phyloP scores from a whole-genome alignment of 2,329 filamentous ascomycete genomes.

The Nemania sp. region DNA sequence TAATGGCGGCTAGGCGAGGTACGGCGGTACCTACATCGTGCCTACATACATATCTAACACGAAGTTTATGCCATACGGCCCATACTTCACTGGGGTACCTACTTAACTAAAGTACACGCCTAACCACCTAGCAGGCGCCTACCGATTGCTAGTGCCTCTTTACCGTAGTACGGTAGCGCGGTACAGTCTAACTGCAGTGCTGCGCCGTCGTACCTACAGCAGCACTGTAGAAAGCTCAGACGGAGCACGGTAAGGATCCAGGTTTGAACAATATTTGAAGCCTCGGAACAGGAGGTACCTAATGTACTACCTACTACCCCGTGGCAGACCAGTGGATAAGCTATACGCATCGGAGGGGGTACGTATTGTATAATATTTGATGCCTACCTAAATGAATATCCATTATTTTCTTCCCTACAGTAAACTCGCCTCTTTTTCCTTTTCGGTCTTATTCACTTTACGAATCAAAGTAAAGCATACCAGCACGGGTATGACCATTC shows the following conservation, averaged over 20 bases:
- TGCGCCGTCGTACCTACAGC: constrained; percentile 22
- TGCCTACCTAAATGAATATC: background rate
- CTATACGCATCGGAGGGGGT: background rate
- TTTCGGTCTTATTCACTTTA: constrained; percentile 4
- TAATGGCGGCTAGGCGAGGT: constrained; percentile 28
- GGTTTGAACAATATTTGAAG: constrained; percentile 15
- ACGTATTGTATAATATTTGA: background rate
- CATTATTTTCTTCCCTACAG: background rate
- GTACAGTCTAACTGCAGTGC: constrained; percentile 10
- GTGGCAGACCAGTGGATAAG: background rate
- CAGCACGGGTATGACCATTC: constrained; percentile 28
- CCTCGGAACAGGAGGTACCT: constrained; percentile 1
- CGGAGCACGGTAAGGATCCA: constrained; percentile 21
- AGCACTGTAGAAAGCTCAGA: constrained; percentile 21
- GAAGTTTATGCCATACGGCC: constrained; percentile 11
- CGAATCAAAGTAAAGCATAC: constrained; percentile 31
- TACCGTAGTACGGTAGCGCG: constrained; percentile 1
- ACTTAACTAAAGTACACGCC: constrained; percentile 1
- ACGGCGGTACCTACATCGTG: constrained; percentile 17
- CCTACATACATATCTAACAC: background rate
- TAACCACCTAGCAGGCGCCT: background rate
- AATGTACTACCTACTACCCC: background rate
- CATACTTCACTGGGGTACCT: constrained; percentile 15
- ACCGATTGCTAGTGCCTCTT: background rate
- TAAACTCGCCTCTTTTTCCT: background rate